Evolutionary conservation across 2,329 filamentous ascomycete genomes (phyloP), one percentile per base, ranked within the genome.

Genomic region (Colletotrichum tamarilloi): DNA sequence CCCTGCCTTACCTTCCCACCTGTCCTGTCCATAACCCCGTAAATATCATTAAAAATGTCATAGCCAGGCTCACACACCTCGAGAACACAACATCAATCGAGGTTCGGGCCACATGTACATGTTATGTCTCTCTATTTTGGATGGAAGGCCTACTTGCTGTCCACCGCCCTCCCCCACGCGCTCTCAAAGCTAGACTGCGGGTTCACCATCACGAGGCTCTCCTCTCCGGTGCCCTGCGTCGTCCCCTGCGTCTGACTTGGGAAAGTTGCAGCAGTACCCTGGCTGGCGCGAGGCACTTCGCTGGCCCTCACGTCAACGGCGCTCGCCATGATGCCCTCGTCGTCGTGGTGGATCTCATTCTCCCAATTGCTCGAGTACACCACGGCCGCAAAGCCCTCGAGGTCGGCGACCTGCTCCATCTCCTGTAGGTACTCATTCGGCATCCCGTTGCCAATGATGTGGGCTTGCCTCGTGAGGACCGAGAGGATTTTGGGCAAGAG

Each of bases 311-410:
- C 76, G 60, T 82, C 78, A n/a, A 82, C 79, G 4, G 80, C 82
- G 66, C 81, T 84, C 19, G 80, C 82, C 79, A 83, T 80, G 53
- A 85, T 77, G 24, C 79, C 84, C 6, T 56, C 53, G 32, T 71
- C 71, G 49, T 89, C 86, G 30, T 88, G 85, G 19, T 83, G 85
- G 69, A 92, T 89, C 83, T 92, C 91, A 75, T 86, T 90, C 81
- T 92, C 89, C 90, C 91, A 97, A 81, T 97, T 97, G 80, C 93
- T 95, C 63, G 92, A 94, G 82, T 97, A 97, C 52, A 97, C 94
- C 1, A 97, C 93, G 1, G 95, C 94, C 1, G 94, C 93, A 80
- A 97, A 97, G 0, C 93, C 94, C 80, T 95, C 93, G 11, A 97
- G 86, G 74, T 95, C 93, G 32, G 89, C 87, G 52, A 95, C 93